Base-by-base conservation (phyloP, 768 basidiomycete species). In the Tylopilus sp. region DNA sequence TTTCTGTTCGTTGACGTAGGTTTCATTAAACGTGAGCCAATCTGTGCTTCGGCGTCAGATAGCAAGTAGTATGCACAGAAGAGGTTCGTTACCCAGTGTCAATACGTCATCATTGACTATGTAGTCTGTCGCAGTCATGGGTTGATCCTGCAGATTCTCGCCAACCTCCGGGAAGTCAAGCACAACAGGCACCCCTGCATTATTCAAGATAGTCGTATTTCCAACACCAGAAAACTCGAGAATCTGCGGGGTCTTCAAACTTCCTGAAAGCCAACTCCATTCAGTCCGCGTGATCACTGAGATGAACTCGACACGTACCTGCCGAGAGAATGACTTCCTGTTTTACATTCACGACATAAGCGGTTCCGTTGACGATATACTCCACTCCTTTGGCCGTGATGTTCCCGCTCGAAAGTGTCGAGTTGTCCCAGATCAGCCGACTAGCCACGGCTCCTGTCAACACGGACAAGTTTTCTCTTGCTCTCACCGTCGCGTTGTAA, bases 101-200 rank as follows among this genome's bases (percentile, higher is more conserved):
- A 36, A 16, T 16, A 36, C 34, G n/a, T n/a, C 34, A 6, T 36
- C 16, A 7, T 36, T 36, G 26, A 19, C 22, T 3, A 25, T n/a
- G 24, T 48, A 52, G 2, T 52, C 45, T 10, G 16, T 48, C 10
- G 2, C n/a, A 3, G 36, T 25, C 29, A 40, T 7, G 6, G 36
- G 22, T 11, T 52, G 51, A 12, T 49, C 51, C 22, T 52, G 45
- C 6, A 52, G 29, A 17, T 52, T 48, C 28, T 48, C 51, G 28
- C 51, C 51, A 19, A 48, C 13, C 16, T 40, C 12, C 13, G 50
- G 34, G 34, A 36, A 36, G 34, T 36, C 34, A 13, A 36, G 34
- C 21, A 21, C n/a, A 19, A 37, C n/a, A 19, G 36, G 36, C n/a
- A 37, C 36, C n/a, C 36, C 36, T 37, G 36, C 36, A 19, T 21